Percentiles rank a stretch among this genome's conserved stretches.
Conservation (phyloP, 2,329 filamentous ascomycete species). For the Colletotrichum cuscutae region DNA sequence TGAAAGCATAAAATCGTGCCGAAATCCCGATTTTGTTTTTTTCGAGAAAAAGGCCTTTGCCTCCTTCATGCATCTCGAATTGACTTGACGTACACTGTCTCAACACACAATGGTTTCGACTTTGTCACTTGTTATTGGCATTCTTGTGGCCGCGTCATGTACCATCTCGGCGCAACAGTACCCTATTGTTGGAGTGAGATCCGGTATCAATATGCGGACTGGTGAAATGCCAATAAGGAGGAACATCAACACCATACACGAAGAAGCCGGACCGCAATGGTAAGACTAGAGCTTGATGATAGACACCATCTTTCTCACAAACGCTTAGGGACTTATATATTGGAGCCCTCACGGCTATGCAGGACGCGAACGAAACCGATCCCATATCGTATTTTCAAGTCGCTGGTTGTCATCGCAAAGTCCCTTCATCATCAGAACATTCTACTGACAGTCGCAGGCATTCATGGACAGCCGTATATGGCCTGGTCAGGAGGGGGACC, state of each 20-base stretch:
- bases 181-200: conserved; percentile 50
- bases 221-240: conserved; percentile 55
- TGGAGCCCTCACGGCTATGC: conserved; percentile 66
- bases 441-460: conserved; percentile 50
- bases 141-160: conserved; percentile 11
- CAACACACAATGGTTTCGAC: not conserved
- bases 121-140: not conserved
- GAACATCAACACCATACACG: conserved; percentile 59
- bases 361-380: conserved; percentile 57
- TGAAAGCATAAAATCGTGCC: not conserved
- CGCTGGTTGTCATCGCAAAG: conserved; percentile 54
- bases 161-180: not conserved
- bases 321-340: conserved; percentile 62
- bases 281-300: conserved; percentile 47
- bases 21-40: not conserved
- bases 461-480: conserved; percentile 70
- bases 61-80: not conserved
- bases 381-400: conserved; percentile 71
- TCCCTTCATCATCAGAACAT: too few species aligned
- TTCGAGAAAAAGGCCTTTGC: rapidly evolving
- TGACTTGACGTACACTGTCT: not conserved
- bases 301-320: not conserved
- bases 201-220: conserved; percentile 47
- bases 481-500: conserved; percentile 53
- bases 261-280: conserved; percentile 55